Conservation (phyloP, 768 basidiomycete genomes). For the Tricholoma flavovirens region DNA sequence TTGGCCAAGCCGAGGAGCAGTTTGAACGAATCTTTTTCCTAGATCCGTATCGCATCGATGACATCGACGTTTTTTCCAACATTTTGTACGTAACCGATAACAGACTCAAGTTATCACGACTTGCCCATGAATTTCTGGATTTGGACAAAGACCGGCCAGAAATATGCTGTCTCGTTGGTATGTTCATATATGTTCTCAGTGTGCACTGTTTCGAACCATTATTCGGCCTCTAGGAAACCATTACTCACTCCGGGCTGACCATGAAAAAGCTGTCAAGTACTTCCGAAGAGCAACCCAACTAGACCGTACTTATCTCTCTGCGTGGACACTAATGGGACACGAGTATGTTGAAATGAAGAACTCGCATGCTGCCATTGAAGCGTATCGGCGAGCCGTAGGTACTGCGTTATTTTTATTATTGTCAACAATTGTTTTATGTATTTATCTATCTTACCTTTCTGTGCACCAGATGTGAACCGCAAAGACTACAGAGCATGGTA, state of each 20-base stretch:
- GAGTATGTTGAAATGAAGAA: constrained; percentile 99
- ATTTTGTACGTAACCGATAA: constrained; percentile 95
- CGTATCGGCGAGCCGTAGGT: constrained; percentile 95
- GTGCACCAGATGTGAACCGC: constrained; percentile 74
- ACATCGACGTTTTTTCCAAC: constrained; percentile 94
- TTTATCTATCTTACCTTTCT: neutral
- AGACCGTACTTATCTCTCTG: constrained; percentile 90
- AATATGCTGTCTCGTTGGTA: constrained; percentile 93
- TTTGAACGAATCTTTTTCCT: constrained; percentile 77
- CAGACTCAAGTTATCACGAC: constrained; percentile 77
- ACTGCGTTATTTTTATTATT: constrained; percentile 22
- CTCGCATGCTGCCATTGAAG: constrained; percentile 97
- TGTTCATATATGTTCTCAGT: constrained; percentile 20
- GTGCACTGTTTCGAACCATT: neutral
- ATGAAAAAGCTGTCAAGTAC: constrained; percentile 94
- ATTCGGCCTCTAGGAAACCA: constrained; percentile 72
- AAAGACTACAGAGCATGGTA: constrained; percentile 99
- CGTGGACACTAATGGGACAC: constrained; percentile 99
- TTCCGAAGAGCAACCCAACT: constrained; percentile 93
- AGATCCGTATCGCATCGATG: constrained; percentile 89
- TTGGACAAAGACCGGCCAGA: constrained; percentile 93
- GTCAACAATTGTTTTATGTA: neutral
- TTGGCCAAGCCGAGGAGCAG: constrained; percentile 75
- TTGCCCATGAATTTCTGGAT: constrained; percentile 87
- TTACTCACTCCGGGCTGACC: constrained; percentile 88